These are phyloP conservation scores for Pugionium cornutum DNA, from an alignment of 345 rosid genomes.

Conservation along the genomic window DNA sequence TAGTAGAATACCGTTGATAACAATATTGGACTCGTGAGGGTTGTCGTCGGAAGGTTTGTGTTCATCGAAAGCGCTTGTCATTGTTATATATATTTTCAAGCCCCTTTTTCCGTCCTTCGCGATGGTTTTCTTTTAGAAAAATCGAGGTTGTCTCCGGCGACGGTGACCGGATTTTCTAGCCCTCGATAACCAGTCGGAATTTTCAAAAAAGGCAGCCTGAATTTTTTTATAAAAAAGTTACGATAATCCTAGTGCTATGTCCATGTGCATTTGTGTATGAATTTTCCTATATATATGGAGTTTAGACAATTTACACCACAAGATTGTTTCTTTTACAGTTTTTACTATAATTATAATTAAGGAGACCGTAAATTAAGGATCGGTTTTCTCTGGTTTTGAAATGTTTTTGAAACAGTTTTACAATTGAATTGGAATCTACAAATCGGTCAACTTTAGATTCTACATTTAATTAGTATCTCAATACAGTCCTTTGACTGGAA, in stretches of 20 bases:
- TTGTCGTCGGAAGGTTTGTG: conserved; percentile 26
- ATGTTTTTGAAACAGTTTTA: background rate
- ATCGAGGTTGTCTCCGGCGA: conserved; percentile 32
- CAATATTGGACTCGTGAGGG: conserved; percentile 35
- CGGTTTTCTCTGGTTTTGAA: conserved; percentile 19
- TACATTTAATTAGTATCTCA: background rate
- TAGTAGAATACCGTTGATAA: conserved; percentile 23
- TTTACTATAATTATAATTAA: conserved; percentile 27
- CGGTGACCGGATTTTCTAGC: conserved; percentile 34
- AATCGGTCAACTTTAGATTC: conserved; percentile 11
- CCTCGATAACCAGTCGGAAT: conserved; percentile 30
- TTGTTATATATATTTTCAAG: conserved; percentile 19
- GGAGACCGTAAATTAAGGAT: conserved; percentile 1
- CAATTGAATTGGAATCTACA: conserved; percentile 16
- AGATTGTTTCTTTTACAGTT: conserved; percentile 5
- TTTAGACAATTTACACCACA: conserved; percentile 19
- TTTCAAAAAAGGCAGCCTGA: conserved; percentile 20
- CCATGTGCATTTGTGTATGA: conserved; percentile 14
- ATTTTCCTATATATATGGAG: conserved; percentile 10
- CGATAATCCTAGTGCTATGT: conserved; percentile 5
- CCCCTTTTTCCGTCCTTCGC: conserved; percentile 37
- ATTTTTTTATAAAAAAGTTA: background rate
- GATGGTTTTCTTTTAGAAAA: conserved; percentile 12
- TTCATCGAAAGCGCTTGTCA: conserved; percentile 38
- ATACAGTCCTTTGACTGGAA: background rate